phyloP scores from a whole-genome alignment of 2,329 filamentous ascomycete species.

The Clathrospora elynae region DNA sequence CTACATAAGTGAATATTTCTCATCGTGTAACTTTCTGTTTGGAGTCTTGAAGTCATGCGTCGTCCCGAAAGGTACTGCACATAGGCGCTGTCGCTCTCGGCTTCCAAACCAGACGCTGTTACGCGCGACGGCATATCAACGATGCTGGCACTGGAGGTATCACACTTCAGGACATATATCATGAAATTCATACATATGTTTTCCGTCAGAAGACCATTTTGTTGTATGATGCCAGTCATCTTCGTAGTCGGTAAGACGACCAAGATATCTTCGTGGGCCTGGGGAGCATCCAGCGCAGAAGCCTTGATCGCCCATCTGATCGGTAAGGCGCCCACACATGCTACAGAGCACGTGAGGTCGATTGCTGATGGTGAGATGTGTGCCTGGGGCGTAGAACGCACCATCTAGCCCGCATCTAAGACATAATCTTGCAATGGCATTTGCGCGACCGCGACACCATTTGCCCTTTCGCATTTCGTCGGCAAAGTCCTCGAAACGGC shows the following conservation, averaged over 20 bases:
- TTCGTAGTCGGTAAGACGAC: constrained; percentile 6
- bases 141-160: too few relatives aligned
- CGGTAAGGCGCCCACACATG: constrained; percentile 26
- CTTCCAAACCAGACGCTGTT: too few relatives aligned
- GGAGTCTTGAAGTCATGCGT: too few relatives aligned
- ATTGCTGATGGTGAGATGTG: constrained; percentile 27
- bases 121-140: too few relatives aligned
- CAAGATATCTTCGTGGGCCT: constrained; percentile 3
- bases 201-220: constrained; percentile 16
- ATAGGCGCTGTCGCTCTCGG: too few relatives aligned
- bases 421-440: constrained; percentile 34
- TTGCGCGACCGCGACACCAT: constrained; percentile 26
- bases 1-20: neutral
- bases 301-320: constrained; percentile 16
- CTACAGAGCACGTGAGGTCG: constrained; percentile 24
- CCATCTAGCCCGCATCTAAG: constrained; percentile 32
- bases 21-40: neutral
- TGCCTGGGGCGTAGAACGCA: constrained; percentile 27
- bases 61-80: too few relatives aligned
- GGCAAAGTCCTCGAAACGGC: constrained; percentile 27
- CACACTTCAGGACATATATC: constrained; percentile 23
- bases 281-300: constrained; percentile 22
- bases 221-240: constrained; percentile 22
- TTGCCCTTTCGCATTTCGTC: constrained; percentile 41
- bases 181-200: constrained; percentile 23